Evolutionary conservation across 2,329 filamentous ascomycete species (phyloP).

Genomic region (Fusarium pseudocircinatum): DNA sequence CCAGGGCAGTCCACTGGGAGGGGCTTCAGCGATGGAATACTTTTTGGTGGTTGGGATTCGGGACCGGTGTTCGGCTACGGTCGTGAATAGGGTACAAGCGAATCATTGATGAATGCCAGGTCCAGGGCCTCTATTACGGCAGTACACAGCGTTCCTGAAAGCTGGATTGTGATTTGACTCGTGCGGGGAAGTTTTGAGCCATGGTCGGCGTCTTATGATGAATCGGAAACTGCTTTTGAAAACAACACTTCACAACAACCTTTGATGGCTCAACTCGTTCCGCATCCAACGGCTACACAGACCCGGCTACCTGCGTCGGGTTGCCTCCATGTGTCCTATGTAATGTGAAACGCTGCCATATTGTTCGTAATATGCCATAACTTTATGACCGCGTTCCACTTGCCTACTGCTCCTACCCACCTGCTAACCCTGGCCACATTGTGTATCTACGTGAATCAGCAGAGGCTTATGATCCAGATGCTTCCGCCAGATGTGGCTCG

Average conservation of each 20-base stretch:
- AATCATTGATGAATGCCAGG: conserved; percentile 45
- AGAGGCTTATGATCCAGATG: neutral
- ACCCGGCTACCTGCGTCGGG: neutral
- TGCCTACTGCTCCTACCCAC: neutral
- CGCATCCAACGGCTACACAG: conserved; percentile 4
- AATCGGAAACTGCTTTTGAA: conserved; percentile 45
- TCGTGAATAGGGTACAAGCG: conserved; percentile 43
- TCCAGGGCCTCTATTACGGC: conserved; percentile 44
- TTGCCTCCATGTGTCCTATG: conserved; percentile 10
- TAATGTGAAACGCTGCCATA: conserved; percentile 10
- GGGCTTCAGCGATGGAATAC: conserved; percentile 41
- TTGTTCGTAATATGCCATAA: neutral
- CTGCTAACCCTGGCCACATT: neutral
- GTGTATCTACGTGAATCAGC: neutral
- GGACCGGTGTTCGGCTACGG: conserved; percentile 32
- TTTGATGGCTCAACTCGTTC: conserved; percentile 10
- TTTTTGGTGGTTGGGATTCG: conserved; percentile 38
- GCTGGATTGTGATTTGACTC: conserved; percentile 45
- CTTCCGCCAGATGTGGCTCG: neutral
- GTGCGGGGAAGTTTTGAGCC: conserved; percentile 44
- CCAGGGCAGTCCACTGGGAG: conserved; percentile 37
- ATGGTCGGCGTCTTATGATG: conserved; percentile 45
- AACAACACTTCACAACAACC: conserved; percentile 34
- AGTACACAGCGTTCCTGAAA: conserved; percentile 40
- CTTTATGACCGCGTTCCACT: neutral